A percentile compares a stretch with the other conserved stretches of the same genome.
phyloP scores from a whole-genome alignment of 768 basidiomycete genomes.

The Paxillus rubicundulus region DNA sequence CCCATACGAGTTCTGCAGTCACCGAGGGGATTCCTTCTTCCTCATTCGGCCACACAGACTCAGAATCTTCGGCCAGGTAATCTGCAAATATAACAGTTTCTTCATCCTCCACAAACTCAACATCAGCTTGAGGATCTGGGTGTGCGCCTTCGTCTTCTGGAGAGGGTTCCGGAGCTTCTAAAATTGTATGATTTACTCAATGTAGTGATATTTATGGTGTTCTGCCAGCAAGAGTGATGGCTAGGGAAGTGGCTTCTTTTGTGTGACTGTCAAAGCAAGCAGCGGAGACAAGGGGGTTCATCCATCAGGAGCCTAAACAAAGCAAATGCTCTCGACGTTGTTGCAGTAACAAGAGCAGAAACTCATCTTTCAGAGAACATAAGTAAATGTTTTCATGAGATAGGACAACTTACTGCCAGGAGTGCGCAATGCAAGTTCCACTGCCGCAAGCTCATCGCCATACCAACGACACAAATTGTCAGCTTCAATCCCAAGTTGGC shows the following conservation, averaged over 20 bases:
- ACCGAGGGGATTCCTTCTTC: too few relatives aligned
- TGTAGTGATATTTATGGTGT: background rate
- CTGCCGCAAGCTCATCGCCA: slow-evolving; percentile 23
- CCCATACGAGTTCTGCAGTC: too few relatives aligned
- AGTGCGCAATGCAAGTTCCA: slow-evolving; percentile 16
- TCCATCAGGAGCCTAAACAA: slow-evolving; percentile 21
- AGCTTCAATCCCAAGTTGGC: slow-evolving; percentile 24
- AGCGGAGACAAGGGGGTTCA: slow-evolving; percentile 11
- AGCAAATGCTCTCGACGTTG: slow-evolving; percentile 1
- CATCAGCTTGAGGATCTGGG: too few relatives aligned
- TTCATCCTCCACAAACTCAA: too few relatives aligned
- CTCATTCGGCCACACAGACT: too few relatives aligned
- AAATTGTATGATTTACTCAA: slow-evolving; percentile 1
- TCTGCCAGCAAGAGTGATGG: background rate
- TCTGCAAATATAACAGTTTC: too few relatives aligned
- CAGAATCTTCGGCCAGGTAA: too few relatives aligned
- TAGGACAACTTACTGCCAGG: slow-evolving; percentile 10
- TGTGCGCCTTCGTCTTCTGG: background rate
- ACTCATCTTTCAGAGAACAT: too few relatives aligned
- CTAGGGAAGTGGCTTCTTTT: slow-evolving; percentile 1
- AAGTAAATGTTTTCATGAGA: background rate
- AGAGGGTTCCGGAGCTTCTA: background rate
- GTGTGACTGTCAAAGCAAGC: slow-evolving; percentile 9
- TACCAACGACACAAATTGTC: slow-evolving; percentile 39
- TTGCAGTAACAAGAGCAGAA: background rate